Evolutionary conservation across 345 rosid genomes (phyloP), one percentile per base, ranked within the genome.

Genomic region (Diplotaxis tenuifolia): DNA sequence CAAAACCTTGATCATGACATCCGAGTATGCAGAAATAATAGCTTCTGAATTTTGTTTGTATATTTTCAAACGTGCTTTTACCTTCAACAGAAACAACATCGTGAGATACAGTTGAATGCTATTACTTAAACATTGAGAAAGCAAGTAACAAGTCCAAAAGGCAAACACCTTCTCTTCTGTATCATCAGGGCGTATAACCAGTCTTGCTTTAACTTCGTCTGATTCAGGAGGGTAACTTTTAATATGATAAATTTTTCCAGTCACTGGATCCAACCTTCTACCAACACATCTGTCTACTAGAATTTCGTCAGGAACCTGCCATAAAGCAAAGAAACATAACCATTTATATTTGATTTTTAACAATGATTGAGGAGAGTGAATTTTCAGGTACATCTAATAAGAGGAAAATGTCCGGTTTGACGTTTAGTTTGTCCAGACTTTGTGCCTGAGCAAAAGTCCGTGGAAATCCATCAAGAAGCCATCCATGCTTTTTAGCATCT

Each of bases 391-490:
- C 98, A 56, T 93, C 96, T 79, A 91, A 67, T 21, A 88, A 87
- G 36, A 89, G 65, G 74, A 84, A 88, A 58, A 87, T 67, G 82
- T 89, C 97, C 11, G 98, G 97, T 76, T 84, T 81, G 62, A 94
- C 76, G 34, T 91, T 91, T 59, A 81, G 62, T 74, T 85, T 84
- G 62, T 89, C 91, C 19, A 94, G 83, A 82, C 89, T 87, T 58
- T 89, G 85, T 29, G 95, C 91, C 82, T 94, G 97, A 21, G 93
- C 70, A 70, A 68, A 81, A 81, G 83, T 89, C 74, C 95, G 71
- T 29, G 97, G 98, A 75, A 83, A 91, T 28, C 98, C 98, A 84
- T 94, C 97, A 12, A 91, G 89, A 81, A 91, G 97, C 98, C 98
- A 94, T 49, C 97, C 97, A 14, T 74, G 83, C 69, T 82, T 80